These are phyloP conservation scores for Mycena polygramma DNA, from an alignment of 768 basidiomycete genomes.

Conservation along the genomic window DNA sequence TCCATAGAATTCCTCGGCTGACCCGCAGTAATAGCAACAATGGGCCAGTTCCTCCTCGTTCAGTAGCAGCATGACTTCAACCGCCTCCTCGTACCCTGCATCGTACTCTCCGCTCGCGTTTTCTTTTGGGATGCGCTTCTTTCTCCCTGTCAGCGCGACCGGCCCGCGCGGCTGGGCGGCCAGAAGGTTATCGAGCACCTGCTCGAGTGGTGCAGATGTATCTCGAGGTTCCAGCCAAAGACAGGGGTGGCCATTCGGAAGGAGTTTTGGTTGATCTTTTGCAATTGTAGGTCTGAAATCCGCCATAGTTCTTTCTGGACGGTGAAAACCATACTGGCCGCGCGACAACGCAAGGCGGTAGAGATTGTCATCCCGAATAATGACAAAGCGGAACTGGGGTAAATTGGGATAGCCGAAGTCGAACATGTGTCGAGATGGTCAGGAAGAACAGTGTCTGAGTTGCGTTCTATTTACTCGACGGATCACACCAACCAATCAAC, in stretches of 20 bases:
- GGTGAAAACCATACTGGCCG: not conserved
- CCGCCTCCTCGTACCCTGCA: not conserved
- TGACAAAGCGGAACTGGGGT: not conserved
- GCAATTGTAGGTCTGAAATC: not conserved
- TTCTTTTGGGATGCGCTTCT: not conserved
- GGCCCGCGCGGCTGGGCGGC: not conserved
- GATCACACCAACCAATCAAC: too few species aligned
- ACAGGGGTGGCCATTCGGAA: not conserved
- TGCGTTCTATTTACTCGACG: too few species aligned
- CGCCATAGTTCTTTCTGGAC: not conserved
- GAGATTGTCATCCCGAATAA: not conserved
- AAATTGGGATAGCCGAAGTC: not conserved
- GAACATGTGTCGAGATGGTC: not conserved
- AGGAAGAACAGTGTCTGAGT: not conserved
- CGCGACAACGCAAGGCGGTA: not conserved
- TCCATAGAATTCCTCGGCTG: not conserved
- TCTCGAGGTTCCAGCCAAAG: not conserved
- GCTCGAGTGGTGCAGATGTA: not conserved
- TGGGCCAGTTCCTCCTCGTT: not conserved
- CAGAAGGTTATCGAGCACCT: not conserved
- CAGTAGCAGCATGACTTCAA: not conserved
- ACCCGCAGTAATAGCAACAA: conserved; percentile 10
- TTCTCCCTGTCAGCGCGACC: not conserved
- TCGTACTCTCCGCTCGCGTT: not conserved
- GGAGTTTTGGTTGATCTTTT: not conserved